A percentile compares a stretch with the other conserved stretches of the same genome.
These are phyloP conservation scores for Fusarium virguliforme DNA, from an alignment of 2,329 filamentous ascomycete species.

Conservation along the genomic window DNA sequence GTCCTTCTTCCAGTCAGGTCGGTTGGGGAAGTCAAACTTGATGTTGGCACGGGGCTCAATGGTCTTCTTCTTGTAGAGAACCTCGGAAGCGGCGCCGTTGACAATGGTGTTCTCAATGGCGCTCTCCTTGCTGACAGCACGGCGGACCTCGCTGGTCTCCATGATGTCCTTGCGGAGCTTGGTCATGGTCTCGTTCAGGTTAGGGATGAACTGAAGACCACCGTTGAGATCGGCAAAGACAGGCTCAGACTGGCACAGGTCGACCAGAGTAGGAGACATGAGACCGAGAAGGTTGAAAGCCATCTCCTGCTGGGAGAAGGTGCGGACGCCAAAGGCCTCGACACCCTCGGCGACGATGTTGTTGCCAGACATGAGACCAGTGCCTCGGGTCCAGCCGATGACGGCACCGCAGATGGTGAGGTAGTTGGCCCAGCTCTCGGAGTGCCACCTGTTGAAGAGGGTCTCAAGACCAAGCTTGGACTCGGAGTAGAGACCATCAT, in stretches of 20 bases:
- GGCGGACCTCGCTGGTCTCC: conserved; percentile 93
- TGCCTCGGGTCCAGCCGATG: conserved; percentile 99
- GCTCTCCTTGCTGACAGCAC: conserved; percentile 95
- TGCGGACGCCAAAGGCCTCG: conserved; percentile 95
- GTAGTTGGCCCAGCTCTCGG: conserved; percentile 97
- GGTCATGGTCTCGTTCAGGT: conserved; percentile 95
- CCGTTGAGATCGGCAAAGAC: conserved; percentile 98
- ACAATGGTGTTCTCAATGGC: conserved; percentile 97
- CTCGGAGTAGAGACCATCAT: conserved; percentile 97
- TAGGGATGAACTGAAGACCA: conserved; percentile 96
- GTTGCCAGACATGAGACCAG: conserved; percentile 97
- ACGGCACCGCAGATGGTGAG: conserved; percentile 98
- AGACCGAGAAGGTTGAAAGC: conserved; percentile 97
- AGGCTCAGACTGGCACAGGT: conserved; percentile 95
- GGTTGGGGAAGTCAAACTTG: conserved; percentile 93
- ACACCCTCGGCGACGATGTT: conserved; percentile 98
- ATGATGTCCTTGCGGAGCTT: conserved; percentile 94
- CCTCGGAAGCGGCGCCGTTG: conserved; percentile 93
- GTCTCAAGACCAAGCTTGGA: conserved; percentile 98
- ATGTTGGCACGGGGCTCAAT: conserved; percentile 97
- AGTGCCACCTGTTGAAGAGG: conserved; percentile 98
- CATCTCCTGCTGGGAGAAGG: conserved; percentile 99
- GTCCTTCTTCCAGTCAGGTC: conserved; percentile 93
- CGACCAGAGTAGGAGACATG: conserved; percentile 94
- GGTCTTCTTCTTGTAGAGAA: conserved; percentile 93